A percentile compares a stretch with the other conserved stretches of the same genome.
phyloP scores from a whole-genome alignment of 495 filamentous ascomycete genomes.

The Penicillium longicatenatum region DNA sequence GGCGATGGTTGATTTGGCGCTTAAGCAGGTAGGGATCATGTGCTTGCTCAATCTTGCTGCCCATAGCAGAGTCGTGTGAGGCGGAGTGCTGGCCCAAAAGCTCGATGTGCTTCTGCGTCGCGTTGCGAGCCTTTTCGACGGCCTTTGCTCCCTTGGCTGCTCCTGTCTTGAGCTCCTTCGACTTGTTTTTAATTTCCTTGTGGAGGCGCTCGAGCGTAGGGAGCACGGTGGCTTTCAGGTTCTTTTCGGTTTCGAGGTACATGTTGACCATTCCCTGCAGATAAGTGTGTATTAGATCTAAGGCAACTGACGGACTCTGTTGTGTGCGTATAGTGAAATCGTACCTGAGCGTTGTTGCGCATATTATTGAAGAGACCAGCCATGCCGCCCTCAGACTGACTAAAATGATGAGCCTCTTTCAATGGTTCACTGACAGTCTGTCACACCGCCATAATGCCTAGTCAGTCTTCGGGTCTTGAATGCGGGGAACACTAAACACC shows the following conservation, averaged over 20 bases:
- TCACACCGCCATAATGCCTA: not conserved
- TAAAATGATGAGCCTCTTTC: slow-evolving; percentile 87
- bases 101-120: slow-evolving; percentile 95
- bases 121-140: slow-evolving; percentile 83
- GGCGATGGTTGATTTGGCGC: slow-evolving; percentile 75
- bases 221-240: slow-evolving; percentile 76
- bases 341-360: slow-evolving; percentile 83
- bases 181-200: slow-evolving; percentile 93
- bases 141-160: slow-evolving; percentile 85
- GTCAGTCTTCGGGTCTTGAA: slow-evolving; percentile 1
- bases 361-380: slow-evolving; percentile 91
- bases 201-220: slow-evolving; percentile 89
- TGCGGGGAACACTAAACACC: slow-evolving; percentile 8
- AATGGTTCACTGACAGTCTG: slow-evolving; percentile 85
- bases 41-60: slow-evolving; percentile 59
- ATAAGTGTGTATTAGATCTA: not conserved
- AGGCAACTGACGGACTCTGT: not conserved
- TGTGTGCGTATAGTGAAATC: not conserved
- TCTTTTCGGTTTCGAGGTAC: slow-evolving; percentile 86
- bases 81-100: slow-evolving; percentile 83
- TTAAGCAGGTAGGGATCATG: slow-evolving; percentile 90
- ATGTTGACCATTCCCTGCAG: slow-evolving; percentile 75
- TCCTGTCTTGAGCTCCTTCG: slow-evolving; percentile 82
- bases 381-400: slow-evolving; percentile 79
- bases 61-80: slow-evolving; percentile 67